Evolutionary conservation across 371 early-diverging fungal genomes (phyloP), one percentile per base, ranked within the genome.

Genomic region (Paramicrosporidium saccamoebae): DNA sequence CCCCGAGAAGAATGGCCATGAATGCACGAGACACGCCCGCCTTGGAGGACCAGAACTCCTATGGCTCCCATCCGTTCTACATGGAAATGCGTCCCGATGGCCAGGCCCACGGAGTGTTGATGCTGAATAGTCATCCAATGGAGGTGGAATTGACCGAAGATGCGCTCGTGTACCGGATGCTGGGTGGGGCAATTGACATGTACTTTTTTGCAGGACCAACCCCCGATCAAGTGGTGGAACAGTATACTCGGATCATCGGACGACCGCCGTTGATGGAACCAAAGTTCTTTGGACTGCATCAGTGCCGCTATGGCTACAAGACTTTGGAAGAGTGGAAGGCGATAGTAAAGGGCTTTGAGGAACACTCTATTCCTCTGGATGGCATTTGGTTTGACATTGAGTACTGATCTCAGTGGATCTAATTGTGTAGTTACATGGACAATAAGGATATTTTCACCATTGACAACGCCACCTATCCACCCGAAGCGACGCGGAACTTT

Each of bases 371-470:
- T 19, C 72, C 72, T 1, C 32, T 63, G 20, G 66, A 65, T 22
- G 50, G 50, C 10, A 42, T 59, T 11, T 68, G 68, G 68, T 42
- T 53, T 14, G 68, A 68, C 36, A 62, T 68, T 23, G 72, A 55
- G 28, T 39, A 39, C 10, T 5, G n/a, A 7, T 12, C 10, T 27
- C 5, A 5, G 7, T 12, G 9, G 5, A 5, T 6, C 27, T 27
- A 7, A 5, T 7, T 5, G 5, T 7, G 12, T 19, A 33, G 51
- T 26, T 49, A 58, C 35, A 60, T 52, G 39, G 55, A 62, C 24
- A 29, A 26, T 20, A 46, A 44, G 29, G 31, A 36, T 10, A 45
- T 45, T 29, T 46, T 35, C 18, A 46, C 46, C 2, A 45, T 44
- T 44, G 45, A 46, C 22, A 7, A 16, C 3, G 14, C 22, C 26